These are phyloP conservation scores for Entelexis paramagnoliae DNA, from an alignment of 1,139 yeast species.

Conservation along the genomic window DNA sequence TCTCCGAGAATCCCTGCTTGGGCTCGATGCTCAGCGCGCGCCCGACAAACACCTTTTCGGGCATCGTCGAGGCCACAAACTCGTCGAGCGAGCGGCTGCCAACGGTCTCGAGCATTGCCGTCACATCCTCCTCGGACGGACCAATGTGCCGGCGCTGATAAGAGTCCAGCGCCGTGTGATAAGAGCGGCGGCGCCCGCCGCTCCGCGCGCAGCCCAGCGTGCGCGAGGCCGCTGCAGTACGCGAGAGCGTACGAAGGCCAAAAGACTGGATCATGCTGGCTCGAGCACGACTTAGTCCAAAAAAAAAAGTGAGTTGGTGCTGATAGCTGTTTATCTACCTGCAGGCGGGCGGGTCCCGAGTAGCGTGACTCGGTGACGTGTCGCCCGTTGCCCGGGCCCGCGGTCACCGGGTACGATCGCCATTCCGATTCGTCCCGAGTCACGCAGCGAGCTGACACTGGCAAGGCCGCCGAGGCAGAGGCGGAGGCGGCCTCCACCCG, in stretches of 20 bases:
- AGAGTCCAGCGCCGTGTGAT: conserved; percentile 42
- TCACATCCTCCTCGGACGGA: conserved; percentile 51
- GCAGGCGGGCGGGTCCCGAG: neutral
- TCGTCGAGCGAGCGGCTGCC: conserved; percentile 60
- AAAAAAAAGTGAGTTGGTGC: neutral
- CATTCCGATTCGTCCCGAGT: neutral
- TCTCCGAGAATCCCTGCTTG: conserved; percentile 64
- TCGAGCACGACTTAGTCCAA: neutral
- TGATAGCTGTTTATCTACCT: conserved; percentile 2
- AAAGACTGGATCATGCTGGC: neutral
- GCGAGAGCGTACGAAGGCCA: neutral
- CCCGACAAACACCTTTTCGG: conserved; percentile 59
- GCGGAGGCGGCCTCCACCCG: too few species aligned
- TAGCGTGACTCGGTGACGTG: neutral
- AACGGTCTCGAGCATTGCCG: conserved; percentile 52
- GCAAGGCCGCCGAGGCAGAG: neutral
- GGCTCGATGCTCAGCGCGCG: conserved; percentile 58
- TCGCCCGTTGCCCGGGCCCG: neutral
- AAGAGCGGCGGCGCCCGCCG: too few species aligned
- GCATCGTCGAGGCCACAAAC: conserved; percentile 65
- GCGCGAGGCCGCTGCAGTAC: neutral
- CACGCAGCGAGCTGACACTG: neutral
- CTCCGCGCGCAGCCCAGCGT: neutral
- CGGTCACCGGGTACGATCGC: neutral
- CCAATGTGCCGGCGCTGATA: conserved; percentile 90